phyloP scores from a whole-genome alignment of 495 filamentous ascomycete genomes.

The Penicillium parvum region DNA sequence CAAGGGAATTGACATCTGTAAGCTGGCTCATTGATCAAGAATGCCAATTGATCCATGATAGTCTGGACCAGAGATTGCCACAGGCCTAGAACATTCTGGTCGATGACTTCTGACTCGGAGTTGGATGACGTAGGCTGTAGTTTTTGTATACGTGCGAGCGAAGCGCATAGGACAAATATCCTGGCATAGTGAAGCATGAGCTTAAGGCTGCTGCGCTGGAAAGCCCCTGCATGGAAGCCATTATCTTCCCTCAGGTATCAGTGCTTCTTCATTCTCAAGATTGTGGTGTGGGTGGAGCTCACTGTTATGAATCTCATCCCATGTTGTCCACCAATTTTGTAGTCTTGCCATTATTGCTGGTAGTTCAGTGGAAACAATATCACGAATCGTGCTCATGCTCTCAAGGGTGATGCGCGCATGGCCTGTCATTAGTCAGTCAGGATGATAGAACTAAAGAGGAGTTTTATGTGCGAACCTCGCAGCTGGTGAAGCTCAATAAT shows the following conservation, averaged over 20 bases:
- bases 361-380: conserved; percentile 31
- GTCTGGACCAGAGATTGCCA: conserved; percentile 37
- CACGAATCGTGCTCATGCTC: conserved; percentile 21
- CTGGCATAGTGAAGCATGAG: conserved; percentile 38
- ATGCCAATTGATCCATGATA: conserved; percentile 37
- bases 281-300: conserved; percentile 4
- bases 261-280: neutral
- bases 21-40: conserved; percentile 33
- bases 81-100: conserved; percentile 28
- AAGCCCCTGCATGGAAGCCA: conserved; percentile 38
- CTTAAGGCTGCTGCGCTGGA: conserved; percentile 40
- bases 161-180: conserved; percentile 36
- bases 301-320: conserved; percentile 45
- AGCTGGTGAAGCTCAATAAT: conserved; percentile 43
- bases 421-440: conserved; percentile 14
- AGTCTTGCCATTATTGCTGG: conserved; percentile 36
- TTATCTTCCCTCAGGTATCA: conserved; percentile 22
- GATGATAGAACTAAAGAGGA: neutral
- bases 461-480: conserved; percentile 20
- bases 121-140: conserved; percentile 25
- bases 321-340: conserved; percentile 38
- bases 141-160: conserved; percentile 39
- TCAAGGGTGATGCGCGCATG: conserved; percentile 34
- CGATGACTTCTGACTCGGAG: conserved; percentile 20
- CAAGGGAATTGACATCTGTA: conserved; percentile 39